These are phyloP conservation scores for Acer yangbiense DNA, from an alignment of 345 rosid species.

Conservation along the genomic window DNA sequence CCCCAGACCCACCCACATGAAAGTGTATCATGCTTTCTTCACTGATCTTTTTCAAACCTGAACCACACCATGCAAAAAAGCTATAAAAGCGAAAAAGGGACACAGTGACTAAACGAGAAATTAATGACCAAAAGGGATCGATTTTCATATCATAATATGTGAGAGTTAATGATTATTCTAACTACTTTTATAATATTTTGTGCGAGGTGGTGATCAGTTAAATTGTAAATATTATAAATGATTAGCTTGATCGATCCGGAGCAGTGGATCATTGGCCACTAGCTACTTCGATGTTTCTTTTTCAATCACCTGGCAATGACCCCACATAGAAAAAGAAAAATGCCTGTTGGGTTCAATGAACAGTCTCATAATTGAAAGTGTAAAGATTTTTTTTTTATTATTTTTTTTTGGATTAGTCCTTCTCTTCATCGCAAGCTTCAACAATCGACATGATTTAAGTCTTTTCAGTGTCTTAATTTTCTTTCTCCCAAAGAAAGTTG, in stretches of 20 bases:
- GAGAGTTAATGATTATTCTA: background rate
- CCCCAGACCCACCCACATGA: background rate
- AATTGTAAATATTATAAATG: background rate
- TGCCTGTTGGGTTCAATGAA: slow-evolving; percentile 30
- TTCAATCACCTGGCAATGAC: background rate
- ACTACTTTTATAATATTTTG: background rate
- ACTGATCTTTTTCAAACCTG: slow-evolving; percentile 9
- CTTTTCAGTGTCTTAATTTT: background rate
- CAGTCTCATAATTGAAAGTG: slow-evolving; percentile 3
- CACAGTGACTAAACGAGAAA: background rate
- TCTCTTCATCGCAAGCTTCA: background rate
- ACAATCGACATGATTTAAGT: background rate
- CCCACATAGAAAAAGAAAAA: background rate
- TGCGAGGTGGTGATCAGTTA: background rate
- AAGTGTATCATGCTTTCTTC: slow-evolving; percentile 15
- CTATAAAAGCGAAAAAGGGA: slow-evolving; percentile 4
- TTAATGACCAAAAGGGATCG: background rate
- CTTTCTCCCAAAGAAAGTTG: background rate
- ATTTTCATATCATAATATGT: background rate
- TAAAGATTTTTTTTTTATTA: background rate
- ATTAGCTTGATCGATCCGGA: background rate
- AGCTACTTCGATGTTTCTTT: background rate
- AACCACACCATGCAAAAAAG: background rate
- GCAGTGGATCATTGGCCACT: background rate
- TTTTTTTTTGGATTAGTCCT: background rate